Conservation (phyloP, 1,139 yeast genomes). For the Taiozyma sp. region DNA sequence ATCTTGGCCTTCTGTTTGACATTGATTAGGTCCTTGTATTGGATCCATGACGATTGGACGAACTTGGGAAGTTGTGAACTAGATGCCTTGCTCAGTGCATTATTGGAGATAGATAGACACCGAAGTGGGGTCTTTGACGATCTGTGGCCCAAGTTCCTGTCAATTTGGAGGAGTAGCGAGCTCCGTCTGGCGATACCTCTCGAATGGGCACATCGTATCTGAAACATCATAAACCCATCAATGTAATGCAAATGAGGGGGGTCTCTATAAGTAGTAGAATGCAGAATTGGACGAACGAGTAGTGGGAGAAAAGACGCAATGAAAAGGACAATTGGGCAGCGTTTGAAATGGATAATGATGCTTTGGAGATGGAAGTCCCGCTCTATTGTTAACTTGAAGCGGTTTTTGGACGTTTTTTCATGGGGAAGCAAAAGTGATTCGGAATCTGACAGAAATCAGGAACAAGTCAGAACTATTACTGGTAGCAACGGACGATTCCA, state of each 20-base stretch:
- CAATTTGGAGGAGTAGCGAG: background rate
- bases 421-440: background rate
- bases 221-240: background rate
- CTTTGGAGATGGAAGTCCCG: background rate
- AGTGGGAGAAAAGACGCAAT: background rate
- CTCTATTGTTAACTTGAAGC: background rate
- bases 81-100: background rate
- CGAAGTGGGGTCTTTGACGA: background rate
- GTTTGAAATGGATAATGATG: background rate
- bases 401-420: background rate
- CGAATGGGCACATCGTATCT: background rate
- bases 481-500: background rate
- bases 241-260: background rate
- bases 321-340: background rate
- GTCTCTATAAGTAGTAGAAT: background rate
- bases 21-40: background rate
- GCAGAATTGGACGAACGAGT: background rate
- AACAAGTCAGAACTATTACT: background rate
- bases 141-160: background rate
- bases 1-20: background rate
- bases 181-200: background rate
- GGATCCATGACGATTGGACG: background rate
- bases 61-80: background rate
- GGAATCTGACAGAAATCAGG: background rate
- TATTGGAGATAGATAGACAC: background rate